Base-by-base conservation (phyloP, 164 flowering plant species). In the Stephania yunnanensis region DNA sequence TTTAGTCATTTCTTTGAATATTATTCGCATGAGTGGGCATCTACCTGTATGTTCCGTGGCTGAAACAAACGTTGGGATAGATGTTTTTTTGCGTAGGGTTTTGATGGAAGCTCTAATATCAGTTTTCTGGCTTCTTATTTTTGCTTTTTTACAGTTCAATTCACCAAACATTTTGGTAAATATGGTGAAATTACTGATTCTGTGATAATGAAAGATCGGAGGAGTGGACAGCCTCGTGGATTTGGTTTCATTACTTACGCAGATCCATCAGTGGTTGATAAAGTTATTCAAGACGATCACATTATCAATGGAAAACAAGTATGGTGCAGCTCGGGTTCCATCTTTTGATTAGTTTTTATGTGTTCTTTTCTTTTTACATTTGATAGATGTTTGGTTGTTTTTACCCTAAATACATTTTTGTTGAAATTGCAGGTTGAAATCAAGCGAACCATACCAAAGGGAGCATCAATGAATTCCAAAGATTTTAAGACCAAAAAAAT, bases 211-310 rank as follows among this genome's bases (percentile, higher is more conserved):
- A 91, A 87, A 85, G 97, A 93, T 78, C 84, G 94, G 73, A 82
- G 82, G 67, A 83, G 89, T 1, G 94, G 95, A 69, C 92, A 83
- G 61, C 95, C 97, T 10, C 91, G 97, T 69, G 97, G 97, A 9
- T 93, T 93, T 71, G 97, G 97, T 65, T 93, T 93, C 74, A 84
- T 93, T 45, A 93, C 97, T n/a, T 93, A 89, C 78, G 95, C 93
- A 1, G 97, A 93, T 80, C 86, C 94, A 7, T 81, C 90, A 30
- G 97, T 91, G 13, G 95, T 90, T 71, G 97, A 93, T 72, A 81
- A 71, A 79, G 97, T 93, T 74, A 90, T 93, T 69, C 81, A 90
- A 78, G 95, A 91, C 7, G 83, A 72, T 46, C 97, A 93, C 76
- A 63, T 89, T 72, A 86, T 93, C 50, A 86, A 93, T 83, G 97